Percentiles rank a stretch among this genome's conserved stretches.
phyloP scores from a whole-genome alignment of 2,329 filamentous ascomycete species.

The Hymenoscyphus scutula region DNA sequence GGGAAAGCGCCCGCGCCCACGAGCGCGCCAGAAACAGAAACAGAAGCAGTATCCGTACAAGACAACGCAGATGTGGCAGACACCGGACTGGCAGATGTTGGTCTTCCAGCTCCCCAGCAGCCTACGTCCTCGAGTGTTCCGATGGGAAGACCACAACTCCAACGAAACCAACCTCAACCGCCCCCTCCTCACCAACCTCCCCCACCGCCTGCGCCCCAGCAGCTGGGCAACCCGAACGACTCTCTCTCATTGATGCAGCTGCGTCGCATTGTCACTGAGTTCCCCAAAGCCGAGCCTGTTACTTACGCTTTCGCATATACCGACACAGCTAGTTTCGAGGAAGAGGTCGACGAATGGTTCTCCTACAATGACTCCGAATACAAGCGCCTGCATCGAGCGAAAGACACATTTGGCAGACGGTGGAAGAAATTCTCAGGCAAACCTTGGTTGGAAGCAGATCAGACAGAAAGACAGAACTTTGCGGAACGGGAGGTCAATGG shows the following conservation, averaged over 20 bases:
- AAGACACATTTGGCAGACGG: conserved; percentile 72
- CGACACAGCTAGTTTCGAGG: conserved; percentile 70
- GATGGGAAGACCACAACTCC: conserved; percentile 34
- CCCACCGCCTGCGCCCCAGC: conserved; percentile 33
- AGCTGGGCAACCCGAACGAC: conserved; percentile 50
- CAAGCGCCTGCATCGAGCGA: conserved; percentile 71
- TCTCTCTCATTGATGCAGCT: conserved; percentile 75
- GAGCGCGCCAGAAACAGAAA: conserved; percentile 17
- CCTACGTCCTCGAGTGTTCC: conserved; percentile 22
- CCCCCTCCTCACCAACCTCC: conserved; percentile 38
- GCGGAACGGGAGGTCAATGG: conserved; percentile 51
- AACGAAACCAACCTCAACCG: conserved; percentile 40
- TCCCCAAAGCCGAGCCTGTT: conserved; percentile 65
- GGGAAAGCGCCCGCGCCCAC: conserved; percentile 8
- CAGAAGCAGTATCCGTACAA: conserved; percentile 19
- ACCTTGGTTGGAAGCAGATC: conserved; percentile 65
- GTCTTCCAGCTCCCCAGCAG: conserved; percentile 28
- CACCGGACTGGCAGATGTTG: conserved; percentile 41
- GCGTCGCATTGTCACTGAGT: conserved; percentile 69
- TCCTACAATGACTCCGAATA: conserved; percentile 86
- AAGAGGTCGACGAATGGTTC: conserved; percentile 98
- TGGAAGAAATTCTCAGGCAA: conserved; percentile 58
- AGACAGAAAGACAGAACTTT: conserved; percentile 56
- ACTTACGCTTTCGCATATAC: conserved; percentile 85
- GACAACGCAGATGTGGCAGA: conserved; percentile 42